Evolutionary conservation across 495 filamentous ascomycete species (phyloP), one percentile per base, ranked within the genome.

Genomic region (Letharia columbiana): DNA sequence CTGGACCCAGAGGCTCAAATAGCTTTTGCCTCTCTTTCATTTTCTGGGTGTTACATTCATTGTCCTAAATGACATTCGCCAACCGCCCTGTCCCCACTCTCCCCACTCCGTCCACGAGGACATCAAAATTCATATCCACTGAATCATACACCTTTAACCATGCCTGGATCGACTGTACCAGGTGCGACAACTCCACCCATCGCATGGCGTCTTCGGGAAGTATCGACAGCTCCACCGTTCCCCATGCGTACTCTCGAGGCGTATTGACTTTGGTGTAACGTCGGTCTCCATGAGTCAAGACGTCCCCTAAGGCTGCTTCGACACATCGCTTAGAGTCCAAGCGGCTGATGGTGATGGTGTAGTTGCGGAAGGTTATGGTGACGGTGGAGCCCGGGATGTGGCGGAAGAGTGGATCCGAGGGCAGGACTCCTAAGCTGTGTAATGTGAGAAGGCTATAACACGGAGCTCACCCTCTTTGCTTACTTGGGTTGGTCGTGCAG

Each of bases 261-360:
- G 1, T 0, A 0, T 12, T 3, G 31, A 37, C 8, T 10, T 20
- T 20, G 5, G 0, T 7, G 8, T 1, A 0, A 8, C 20, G 5
- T 20, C 7, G 5, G 17, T 37, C 33, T 2, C 33, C 8, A 11
- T 57, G 33, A 9, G 6, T 20, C 5, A 57, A 3, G 6, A 10
- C 5, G 54, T 57, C 54, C 54, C 31, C 54, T 0, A 37, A 37
- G 7, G 54, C 54, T 37, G 13, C 54, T 57, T 20, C 31, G 2
- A 37, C 17, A 20, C 50, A 57, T 37, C 31, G 4, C 0, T 7
- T 10, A 8, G 31, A 37, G 33, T 37, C 33, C 0, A 3, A 1
- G 10, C 17, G 31, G 33, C 17, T 37, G 54, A 57, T 57, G 31
- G 31, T 4, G 54, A 57, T 20, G 6, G 31, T 57, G 33, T 57